phyloP scores from a whole-genome alignment of 345 rosid genomes.

The Ricinus communis region DNA sequence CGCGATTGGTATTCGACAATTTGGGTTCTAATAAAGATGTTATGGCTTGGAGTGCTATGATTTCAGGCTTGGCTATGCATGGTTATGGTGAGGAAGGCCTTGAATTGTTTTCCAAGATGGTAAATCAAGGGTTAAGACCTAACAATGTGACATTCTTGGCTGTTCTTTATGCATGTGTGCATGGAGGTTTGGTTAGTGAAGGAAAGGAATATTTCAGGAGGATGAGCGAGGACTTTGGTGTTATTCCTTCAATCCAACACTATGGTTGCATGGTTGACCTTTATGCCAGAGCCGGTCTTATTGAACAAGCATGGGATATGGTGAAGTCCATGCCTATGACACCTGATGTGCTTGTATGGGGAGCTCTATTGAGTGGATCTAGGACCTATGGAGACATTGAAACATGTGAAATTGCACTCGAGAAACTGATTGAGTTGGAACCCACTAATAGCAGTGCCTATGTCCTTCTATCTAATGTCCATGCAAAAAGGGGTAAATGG shows the following conservation, averaged over 20 bases:
- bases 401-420: conserved; percentile 17
- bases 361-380: conserved; percentile 39
- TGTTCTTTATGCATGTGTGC: conserved; percentile 42
- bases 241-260: conserved; percentile 39
- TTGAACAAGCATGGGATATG: conserved; percentile 40
- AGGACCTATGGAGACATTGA: conserved; percentile 40
- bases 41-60: conserved; percentile 41
- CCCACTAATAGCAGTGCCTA: conserved; percentile 25
- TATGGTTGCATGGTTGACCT: conserved; percentile 59
- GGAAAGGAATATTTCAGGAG: conserved; percentile 38
- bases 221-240: conserved; percentile 39
- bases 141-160: conserved; percentile 29
- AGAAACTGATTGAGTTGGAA: conserved; percentile 40
- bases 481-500: conserved; percentile 31
- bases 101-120: conserved; percentile 31
- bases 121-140: conserved; percentile 24
- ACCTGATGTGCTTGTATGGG: conserved; percentile 54
- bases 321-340: conserved; percentile 44
- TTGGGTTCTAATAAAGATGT: conserved; percentile 30
- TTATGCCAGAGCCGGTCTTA: conserved; percentile 47
- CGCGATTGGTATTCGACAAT: conserved; percentile 21
- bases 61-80: conserved; percentile 38
- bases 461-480: conserved; percentile 7
- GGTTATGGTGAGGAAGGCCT: conserved; percentile 39
- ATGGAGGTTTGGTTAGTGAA: conserved; percentile 42